Evolutionary conservation across 441 rosid genomes (phyloP).

Genomic region (Biscutella laevigata): DNA sequence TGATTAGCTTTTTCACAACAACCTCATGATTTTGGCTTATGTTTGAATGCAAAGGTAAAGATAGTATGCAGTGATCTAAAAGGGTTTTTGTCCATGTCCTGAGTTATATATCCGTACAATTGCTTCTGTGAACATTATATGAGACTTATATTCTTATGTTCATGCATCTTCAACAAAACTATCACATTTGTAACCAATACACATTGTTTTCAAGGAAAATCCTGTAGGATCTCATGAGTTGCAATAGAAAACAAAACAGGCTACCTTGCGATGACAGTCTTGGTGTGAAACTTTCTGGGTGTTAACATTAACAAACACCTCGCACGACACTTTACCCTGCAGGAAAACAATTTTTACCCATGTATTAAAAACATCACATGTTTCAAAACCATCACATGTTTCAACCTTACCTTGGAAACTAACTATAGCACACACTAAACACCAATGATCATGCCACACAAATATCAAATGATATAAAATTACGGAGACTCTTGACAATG

Average conservation of each 20-base stretch:
- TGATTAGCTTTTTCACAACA: too few species aligned
- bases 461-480: neutral
- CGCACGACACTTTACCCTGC: slow-evolving; percentile 61
- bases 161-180: too few species aligned
- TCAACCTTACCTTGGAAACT: neutral
- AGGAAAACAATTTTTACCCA: neutral
- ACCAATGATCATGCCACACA: neutral
- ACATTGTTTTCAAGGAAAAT: neutral
- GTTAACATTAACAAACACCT: slow-evolving; percentile 53
- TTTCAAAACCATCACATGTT: slow-evolving; percentile 7
- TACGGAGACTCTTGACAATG: neutral
- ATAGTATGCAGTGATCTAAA: too few species aligned
- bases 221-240: neutral
- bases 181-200: neutral
- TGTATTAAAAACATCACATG: neutral
- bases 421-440: neutral
- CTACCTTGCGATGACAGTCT: slow-evolving; percentile 57
- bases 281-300: slow-evolving; percentile 51
- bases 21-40: too few species aligned
- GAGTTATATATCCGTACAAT: too few species aligned
- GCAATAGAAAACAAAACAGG: neutral
- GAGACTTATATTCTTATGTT: too few species aligned
- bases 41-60: too few species aligned
- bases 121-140: too few species aligned
- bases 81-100: too few species aligned